Evolutionary conservation across 176 grass and related monocot species (phyloP).

Genomic region (Oryza brachyantha): DNA sequence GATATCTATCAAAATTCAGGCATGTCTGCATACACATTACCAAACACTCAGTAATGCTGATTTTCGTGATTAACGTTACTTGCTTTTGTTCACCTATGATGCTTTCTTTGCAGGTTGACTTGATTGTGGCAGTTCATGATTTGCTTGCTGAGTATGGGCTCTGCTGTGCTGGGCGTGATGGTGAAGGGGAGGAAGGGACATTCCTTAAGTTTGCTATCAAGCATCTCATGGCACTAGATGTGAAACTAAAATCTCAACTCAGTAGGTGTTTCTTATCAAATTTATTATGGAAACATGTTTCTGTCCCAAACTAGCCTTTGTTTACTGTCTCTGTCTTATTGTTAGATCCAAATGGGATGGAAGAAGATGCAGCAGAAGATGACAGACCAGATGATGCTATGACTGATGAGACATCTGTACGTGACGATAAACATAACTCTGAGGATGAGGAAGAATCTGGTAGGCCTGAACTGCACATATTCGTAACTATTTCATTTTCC

Average conservation of each 20-base stretch:
- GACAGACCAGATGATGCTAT: slow-evolving; percentile 16
- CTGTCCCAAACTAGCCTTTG: not conserved
- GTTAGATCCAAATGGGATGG: slow-evolving; percentile 73
- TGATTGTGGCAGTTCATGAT: slow-evolving; percentile 89
- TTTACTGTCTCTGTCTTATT: slow-evolving; percentile 26
- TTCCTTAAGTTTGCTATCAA: slow-evolving; percentile 97
- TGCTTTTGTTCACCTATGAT: slow-evolving; percentile 31
- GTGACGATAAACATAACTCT: slow-evolving; percentile 51
- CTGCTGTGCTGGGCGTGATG: slow-evolving; percentile 76
- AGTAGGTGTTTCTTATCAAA: slow-evolving; percentile 49
- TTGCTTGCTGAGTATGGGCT: slow-evolving; percentile 95
- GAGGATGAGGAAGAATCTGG: slow-evolving; percentile 67
- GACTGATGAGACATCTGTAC: slow-evolving; percentile 16
- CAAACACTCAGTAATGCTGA: not conserved
- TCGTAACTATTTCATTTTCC: not conserved
- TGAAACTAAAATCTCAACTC: slow-evolving; percentile 86
- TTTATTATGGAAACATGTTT: slow-evolving; percentile 22
- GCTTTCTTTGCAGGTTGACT: slow-evolving; percentile 60
- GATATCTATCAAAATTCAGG: slow-evolving; percentile 83
- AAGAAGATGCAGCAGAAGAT: slow-evolving; percentile 45
- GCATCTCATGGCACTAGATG: slow-evolving; percentile 89
- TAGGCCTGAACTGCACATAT: slow-evolving; percentile 34
- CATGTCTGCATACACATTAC: slow-evolving; percentile 40
- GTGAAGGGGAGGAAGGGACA: slow-evolving; percentile 79
- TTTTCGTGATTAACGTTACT: slow-evolving; percentile 18